A percentile compares a stretch with the other conserved stretches of the same genome.
Evolutionary conservation across 2,329 filamentous ascomycete species (phyloP).

Genomic region (Xylariaceae sp.): DNA sequence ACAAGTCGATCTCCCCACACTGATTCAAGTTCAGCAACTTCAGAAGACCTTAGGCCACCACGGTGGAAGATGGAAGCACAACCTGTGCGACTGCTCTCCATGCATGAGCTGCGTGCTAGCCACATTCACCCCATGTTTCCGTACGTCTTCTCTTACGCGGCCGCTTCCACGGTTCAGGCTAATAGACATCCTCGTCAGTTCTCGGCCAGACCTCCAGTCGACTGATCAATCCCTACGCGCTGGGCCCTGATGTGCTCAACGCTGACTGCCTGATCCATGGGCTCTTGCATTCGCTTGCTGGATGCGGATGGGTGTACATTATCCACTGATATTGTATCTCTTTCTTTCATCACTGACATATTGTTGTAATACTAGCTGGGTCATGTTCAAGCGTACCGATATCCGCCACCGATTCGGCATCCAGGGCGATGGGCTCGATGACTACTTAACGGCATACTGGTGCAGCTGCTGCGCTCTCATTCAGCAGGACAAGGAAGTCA

Average conservation of each 20-base stretch:
- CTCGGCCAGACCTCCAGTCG: slow-evolving; percentile 49
- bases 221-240: slow-evolving; percentile 47
- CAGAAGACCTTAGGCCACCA: background rate
- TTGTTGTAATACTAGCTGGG: slow-evolving; percentile 37
- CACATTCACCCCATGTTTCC: slow-evolving; percentile 47
- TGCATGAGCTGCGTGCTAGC: slow-evolving; percentile 43
- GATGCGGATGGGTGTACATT: slow-evolving; percentile 49
- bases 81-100: slow-evolving; percentile 46
- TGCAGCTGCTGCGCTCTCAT: slow-evolving; percentile 60
- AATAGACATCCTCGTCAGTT: slow-evolving; percentile 34
- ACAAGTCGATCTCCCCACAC: background rate
- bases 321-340: background rate
- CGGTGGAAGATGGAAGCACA: slow-evolving; percentile 29
- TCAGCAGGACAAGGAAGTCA: slow-evolving; percentile 61
- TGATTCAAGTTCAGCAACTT: background rate
- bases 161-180: background rate
- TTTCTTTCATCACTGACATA: background rate
- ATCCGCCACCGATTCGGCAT: slow-evolving; percentile 58
- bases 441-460: slow-evolving; percentile 58
- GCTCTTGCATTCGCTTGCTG: slow-evolving; percentile 42
- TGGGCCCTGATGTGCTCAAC: slow-evolving; percentile 44
- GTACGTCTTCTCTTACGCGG: slow-evolving; percentile 37
- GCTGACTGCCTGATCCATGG: slow-evolving; percentile 46
- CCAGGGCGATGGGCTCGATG: slow-evolving; percentile 48
- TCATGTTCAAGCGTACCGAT: slow-evolving; percentile 56